Base-by-base conservation (phyloP, 2,329 filamentous ascomycete species). In the Bipolaris victoriae region DNA sequence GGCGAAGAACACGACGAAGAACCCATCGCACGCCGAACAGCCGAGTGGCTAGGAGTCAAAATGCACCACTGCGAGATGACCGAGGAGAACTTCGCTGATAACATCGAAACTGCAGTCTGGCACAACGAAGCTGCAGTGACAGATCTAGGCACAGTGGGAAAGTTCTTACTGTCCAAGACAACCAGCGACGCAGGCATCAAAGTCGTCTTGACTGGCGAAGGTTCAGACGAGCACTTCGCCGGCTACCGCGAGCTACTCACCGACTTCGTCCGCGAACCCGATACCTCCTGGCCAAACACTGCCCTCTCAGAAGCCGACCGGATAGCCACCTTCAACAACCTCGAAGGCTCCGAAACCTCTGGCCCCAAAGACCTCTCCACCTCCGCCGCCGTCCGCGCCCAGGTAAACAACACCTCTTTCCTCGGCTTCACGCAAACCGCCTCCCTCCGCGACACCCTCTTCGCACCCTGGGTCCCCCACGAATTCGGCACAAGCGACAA, bases 131-230 rank as follows among this genome's bases (percentile, higher is more conserved):
- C 77, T 44, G 77, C 78, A 16, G 73, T 78, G n/a, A 70, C 76
- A 3, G 83, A 86, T 63, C 76, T 86, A 29, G 84, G 85, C 64
- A 79, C 72, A 24, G 77, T 86, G 15, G 83, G 78, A 24, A 84
- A 83, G 58, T 81, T 79, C 57, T 77, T 78, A n/a, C 75, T 86
- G 3, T 82, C 82, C 0, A 76, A 77, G 26, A 62, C 81, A 1
- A 77, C 80, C 0, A 77, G 72, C 11, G 72, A 81, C 37, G 69
- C 77, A 9, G 83, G 82, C 7, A 77, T 82, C 66, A 84, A 84
- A 56, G 83, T 85, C 4, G 79, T 86, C 2, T 71, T 86, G 3
- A 84, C 82, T 0, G 79, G 79, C 20, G 81, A 84, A 63, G 82
- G 82, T 4, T 71, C 81, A 7, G 84, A 86, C 58, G 84, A 86